Conservation (phyloP, 2,329 filamentous ascomycete genomes). For the Nemania sp. region DNA sequence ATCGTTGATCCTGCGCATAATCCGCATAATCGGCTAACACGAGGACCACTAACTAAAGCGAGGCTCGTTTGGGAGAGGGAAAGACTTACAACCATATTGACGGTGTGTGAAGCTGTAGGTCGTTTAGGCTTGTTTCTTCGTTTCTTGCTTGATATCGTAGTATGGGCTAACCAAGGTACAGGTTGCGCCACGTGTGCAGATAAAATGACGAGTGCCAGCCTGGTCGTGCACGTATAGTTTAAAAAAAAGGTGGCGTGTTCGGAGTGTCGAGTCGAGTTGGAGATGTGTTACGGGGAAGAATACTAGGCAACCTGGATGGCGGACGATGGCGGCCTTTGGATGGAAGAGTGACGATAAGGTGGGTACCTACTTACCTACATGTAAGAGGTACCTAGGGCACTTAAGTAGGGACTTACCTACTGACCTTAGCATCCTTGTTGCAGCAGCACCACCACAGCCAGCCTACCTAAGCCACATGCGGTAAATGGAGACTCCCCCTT, state of each 20-base stretch:
- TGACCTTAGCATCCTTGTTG: neutral
- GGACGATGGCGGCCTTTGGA: neutral
- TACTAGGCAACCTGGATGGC: conserved; percentile 8
- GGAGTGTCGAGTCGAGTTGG: conserved; percentile 9
- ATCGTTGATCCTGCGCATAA: neutral
- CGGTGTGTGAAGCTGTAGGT: neutral
- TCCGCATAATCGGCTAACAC: neutral
- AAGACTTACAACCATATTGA: conserved; percentile 45
- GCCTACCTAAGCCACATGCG: conserved; percentile 15
- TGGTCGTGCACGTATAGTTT: neutral
- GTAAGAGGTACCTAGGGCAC: neutral
- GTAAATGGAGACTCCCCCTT: conserved; percentile 8
- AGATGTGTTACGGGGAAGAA: conserved; percentile 10
- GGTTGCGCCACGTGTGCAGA: neutral
- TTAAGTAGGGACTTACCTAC: neutral
- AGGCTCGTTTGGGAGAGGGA: conserved; percentile 5
- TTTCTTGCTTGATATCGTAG: neutral
- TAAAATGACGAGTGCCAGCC: conserved; percentile 13
- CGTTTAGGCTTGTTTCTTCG: conserved; percentile 12
- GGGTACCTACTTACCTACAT: too few species aligned
- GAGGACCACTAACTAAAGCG: neutral
- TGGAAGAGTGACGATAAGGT: conserved; percentile 11
- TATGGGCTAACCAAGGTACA: conserved; percentile 9
- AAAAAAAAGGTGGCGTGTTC: conserved; percentile 6
- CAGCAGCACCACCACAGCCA: neutral